Conservation (phyloP, 192 early-diverging fungal genomes). For the Ambispora gerdemannii region DNA sequence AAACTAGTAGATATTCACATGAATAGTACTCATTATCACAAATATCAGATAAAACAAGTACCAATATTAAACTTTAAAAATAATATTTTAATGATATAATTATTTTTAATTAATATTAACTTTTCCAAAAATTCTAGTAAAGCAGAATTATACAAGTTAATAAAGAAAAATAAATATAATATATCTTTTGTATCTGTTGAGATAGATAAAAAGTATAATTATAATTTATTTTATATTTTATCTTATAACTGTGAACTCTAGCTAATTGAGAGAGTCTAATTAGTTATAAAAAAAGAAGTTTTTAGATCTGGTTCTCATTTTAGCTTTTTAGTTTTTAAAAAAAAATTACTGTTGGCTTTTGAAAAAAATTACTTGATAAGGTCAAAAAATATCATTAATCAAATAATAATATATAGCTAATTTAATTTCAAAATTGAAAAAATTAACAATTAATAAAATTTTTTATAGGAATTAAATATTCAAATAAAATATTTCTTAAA, state of each 20-base stretch:
- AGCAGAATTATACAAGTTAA: too few relatives aligned
- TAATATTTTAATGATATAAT: slow-evolving; percentile 6
- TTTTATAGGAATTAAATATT: too few relatives aligned
- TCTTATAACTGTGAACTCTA: slow-evolving; percentile 6
- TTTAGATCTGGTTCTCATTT: not conserved
- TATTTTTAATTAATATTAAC: too few relatives aligned
- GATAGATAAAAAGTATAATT: too few relatives aligned
- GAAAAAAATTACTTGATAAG: slow-evolving; percentile 7
- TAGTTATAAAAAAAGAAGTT: slow-evolving; percentile 6
- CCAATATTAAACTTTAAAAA: not conserved
- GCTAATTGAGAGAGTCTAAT: slow-evolving; percentile 7
- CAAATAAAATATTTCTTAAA: too few relatives aligned
- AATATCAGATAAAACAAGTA: not conserved
- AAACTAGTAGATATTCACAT: too few relatives aligned
- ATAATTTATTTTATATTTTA: not conserved
- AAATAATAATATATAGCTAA: not conserved
- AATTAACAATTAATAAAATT: too few relatives aligned
- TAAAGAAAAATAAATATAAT: too few relatives aligned
- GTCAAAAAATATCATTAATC: slow-evolving; percentile 9
- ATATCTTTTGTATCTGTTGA: too few relatives aligned
- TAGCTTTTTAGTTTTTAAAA: not conserved
- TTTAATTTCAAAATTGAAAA: too few relatives aligned
- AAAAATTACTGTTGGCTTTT: slow-evolving; percentile 12
- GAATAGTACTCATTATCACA: too few relatives aligned
- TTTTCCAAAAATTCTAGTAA: too few relatives aligned